These are phyloP conservation scores for Teunomyces gatunensis DNA, from an alignment of 805 yeast species.

Conservation along the genomic window DNA sequence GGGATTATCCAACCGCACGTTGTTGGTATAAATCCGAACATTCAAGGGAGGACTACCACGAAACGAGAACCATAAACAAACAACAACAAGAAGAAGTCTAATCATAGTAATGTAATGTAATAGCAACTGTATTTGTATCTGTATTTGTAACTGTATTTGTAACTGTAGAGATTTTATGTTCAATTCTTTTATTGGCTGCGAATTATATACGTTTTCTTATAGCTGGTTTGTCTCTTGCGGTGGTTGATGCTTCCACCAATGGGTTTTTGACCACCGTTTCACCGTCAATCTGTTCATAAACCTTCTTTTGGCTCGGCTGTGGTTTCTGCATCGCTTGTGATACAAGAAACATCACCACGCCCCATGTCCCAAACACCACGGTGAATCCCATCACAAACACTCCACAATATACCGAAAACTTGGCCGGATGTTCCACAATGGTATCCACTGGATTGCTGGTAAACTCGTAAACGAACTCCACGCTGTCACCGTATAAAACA, in stretches of 20 bases:
- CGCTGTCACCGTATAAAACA: slow-evolving; percentile 22
- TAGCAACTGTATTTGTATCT: no score
- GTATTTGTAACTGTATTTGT: neutral
- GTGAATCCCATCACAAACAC: slow-evolving; percentile 40
- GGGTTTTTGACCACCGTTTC: neutral
- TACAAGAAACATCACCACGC: slow-evolving; percentile 29
- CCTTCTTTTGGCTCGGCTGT: neutral
- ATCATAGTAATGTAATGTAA: no score
- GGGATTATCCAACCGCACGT: slow-evolving; percentile 44
- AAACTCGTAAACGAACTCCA: slow-evolving; percentile 38
- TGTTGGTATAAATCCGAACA: slow-evolving; percentile 39
- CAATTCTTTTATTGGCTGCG: neutral
- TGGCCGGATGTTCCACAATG: slow-evolving; percentile 46
- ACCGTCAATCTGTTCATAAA: neutral
- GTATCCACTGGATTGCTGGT: slow-evolving; percentile 44
- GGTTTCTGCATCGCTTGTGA: neutral
- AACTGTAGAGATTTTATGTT: neutral
- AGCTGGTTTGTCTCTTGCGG: no score
- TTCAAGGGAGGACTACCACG: slow-evolving; percentile 2
- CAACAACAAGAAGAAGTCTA: no score
- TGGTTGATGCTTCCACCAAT: no score
- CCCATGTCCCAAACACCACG: slow-evolving; percentile 42
- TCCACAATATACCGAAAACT: slow-evolving; percentile 47
- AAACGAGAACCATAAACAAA: neutral
- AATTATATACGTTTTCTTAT: no score